Evolutionary conservation across 2,329 filamentous ascomycete species (phyloP).

Genomic region (Nectriaceae sp.): DNA sequence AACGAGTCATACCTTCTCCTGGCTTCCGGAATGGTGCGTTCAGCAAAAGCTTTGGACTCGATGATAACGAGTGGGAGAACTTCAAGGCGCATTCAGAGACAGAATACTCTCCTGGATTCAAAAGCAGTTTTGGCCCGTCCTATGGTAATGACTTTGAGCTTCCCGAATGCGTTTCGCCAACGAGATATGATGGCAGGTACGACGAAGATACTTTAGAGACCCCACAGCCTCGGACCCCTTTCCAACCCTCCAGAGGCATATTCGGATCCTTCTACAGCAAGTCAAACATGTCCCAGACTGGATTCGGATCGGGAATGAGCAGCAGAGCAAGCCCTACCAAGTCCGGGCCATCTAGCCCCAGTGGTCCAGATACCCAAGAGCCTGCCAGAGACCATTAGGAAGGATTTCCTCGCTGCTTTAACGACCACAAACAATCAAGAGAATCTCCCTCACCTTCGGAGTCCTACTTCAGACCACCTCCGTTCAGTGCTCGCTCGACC

Average conservation of each 20-base stretch:
- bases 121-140: not conserved
- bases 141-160: not conserved
- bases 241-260: constrained; percentile 10
- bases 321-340: constrained; percentile 5
- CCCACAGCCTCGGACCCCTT: constrained; percentile 6
- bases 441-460: constrained; percentile 13
- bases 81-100: constrained; percentile 8
- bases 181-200: not conserved
- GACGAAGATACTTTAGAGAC: not conserved
- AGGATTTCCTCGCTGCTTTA: constrained; percentile 21
- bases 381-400: constrained; percentile 28
- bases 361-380: constrained; percentile 15
- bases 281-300: constrained; percentile 13
- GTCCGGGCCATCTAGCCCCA: constrained; percentile 7
- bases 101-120: not conserved
- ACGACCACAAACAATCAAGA: constrained; percentile 10
- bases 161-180: not conserved
- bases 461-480: constrained; percentile 6
- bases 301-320: constrained; percentile 1
- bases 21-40: constrained; percentile 26
- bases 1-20: constrained; percentile 9
- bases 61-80: constrained; percentile 9
- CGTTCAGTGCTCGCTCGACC: constrained; percentile 3
- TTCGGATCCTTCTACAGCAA: constrained; percentile 27
- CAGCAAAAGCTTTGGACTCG: constrained; percentile 19